Base-by-base conservation (phyloP, 306 rosid genomes). In the Bauhinia variegata region DNA sequence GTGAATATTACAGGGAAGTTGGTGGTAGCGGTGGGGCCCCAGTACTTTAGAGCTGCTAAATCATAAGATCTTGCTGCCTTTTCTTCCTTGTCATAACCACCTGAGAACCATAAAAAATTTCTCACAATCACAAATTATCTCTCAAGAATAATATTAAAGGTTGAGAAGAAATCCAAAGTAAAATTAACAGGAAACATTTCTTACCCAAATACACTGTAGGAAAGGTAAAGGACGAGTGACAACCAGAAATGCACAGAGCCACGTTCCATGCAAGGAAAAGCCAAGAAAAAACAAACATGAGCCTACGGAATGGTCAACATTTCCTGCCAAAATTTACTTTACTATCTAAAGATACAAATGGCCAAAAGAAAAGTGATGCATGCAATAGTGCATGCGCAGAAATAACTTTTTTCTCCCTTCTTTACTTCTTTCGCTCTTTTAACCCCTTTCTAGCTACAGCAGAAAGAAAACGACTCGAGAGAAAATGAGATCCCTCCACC, bases 11-110 rank as follows among this genome's bases (percentile, higher is more conserved):
- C 99, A 60, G 96, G 92, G 76, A 90, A 95, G 82, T 95, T 90
- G 66, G 97, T 90, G 55, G 99, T 95, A 14, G 99, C 99, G 0
- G 88, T 72, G 7, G 95, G 83, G 31, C 99, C 99, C 99, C 99
- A 95, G 65, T 95, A 95, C 76, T 95, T 95, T 11, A 95, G 80
- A 72, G 99, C 99, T 18, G 99, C 99, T 84, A 95, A 84, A 82
- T 95, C 99, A 78, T 95, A 95, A 63, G 99, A 82, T 77, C 97
- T 85, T n/a, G 99, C 97, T 1, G 99, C 99, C 79, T 91, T 95
- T 7, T 95, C 99, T 79, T 95, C 99, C 75, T 90, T 90, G 81
- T 95, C 99, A 83, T 95, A 95, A 51, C 97, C 99, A 80, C 99
- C 99, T 95, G 82, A 75, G 47, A 15, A 12, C 54, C 60, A 71